Evolutionary conservation across 2,329 filamentous ascomycete species (phyloP).

Genomic region (Aspergillus costaricaensis): DNA sequence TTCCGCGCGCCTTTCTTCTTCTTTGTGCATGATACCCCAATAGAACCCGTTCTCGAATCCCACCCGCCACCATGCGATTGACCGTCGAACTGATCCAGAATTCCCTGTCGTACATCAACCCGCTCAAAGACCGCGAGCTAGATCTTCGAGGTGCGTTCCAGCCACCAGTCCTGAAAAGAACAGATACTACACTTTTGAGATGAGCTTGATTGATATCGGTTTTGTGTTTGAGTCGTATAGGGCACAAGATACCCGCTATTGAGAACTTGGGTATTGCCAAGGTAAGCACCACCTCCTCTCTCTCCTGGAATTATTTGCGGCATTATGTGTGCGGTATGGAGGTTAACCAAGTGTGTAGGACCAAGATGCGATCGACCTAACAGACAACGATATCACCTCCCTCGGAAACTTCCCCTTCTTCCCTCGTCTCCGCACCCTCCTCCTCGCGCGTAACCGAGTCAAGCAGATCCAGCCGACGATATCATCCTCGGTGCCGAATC

Average conservation of each 20-base stretch:
- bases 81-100: conserved; percentile 91
- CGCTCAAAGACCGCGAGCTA: conserved; percentile 96
- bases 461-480: conserved; percentile 76
- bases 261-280: conserved; percentile 96
- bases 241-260: conserved; percentile 95
- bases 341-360: conserved; percentile 57
- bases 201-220: conserved; percentile 82
- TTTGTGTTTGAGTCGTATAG: conserved; percentile 61
- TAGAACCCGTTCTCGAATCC: conserved; percentile 11
- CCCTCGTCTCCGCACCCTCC: conserved; percentile 80
- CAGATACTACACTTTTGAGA: conserved; percentile 84
- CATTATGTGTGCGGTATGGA: not conserved
- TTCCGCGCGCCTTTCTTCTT: not conserved
- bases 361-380: conserved; percentile 96
- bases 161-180: conserved; percentile 68
- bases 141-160: conserved; percentile 92
- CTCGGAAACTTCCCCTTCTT: conserved; percentile 92
- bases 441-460: conserved; percentile 88
- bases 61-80: conserved; percentile 72
- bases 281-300: conserved; percentile 53
- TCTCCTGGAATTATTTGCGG: not conserved
- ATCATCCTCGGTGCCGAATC: conserved; percentile 73
- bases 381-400: conserved; percentile 92
- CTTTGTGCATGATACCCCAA: conserved; percentile 21
- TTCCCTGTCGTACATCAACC: conserved; percentile 97